Evolutionary conservation across 2,329 filamentous ascomycete species (phyloP).

Genomic region (Bisporella sp.): DNA sequence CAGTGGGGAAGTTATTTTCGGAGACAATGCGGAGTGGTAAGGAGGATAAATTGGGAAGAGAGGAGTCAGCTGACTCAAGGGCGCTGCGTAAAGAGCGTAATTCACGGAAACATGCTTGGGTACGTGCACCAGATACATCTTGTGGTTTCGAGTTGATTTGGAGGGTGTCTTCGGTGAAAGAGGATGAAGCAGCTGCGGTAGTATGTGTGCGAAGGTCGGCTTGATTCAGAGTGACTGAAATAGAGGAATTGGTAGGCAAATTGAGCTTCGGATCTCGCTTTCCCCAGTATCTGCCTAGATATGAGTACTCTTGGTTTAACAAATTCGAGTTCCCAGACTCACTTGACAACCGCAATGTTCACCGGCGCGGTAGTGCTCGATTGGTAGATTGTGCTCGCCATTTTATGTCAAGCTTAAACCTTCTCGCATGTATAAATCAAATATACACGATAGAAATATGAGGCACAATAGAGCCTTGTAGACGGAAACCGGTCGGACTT

Average conservation of each 20-base stretch:
- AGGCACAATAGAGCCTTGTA: no score
- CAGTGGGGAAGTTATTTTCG: constrained; percentile 98
- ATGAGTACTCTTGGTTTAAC: constrained; percentile 1
- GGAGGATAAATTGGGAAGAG: constrained; percentile 73
- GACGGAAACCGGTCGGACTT: no score
- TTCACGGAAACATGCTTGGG: constrained; percentile 89
- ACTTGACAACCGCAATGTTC: constrained; percentile 98
- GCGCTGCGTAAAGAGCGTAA: constrained; percentile 70
- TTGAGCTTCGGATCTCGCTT: constrained; percentile 93
- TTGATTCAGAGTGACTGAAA: constrained; percentile 94
- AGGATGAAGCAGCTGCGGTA: constrained; percentile 80
- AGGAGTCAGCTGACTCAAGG: constrained; percentile 65
- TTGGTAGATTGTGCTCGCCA: constrained; percentile 59
- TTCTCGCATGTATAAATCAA: no score
- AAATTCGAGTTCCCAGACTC: constrained; percentile 23
- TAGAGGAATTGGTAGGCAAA: constrained; percentile 94
- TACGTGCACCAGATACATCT: constrained; percentile 80
- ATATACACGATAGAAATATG: no score
- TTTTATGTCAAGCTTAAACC: constrained; percentile 9
- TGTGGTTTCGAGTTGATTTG: constrained; percentile 78
- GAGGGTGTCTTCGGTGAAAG: constrained; percentile 66
- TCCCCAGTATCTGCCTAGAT: constrained; percentile 70
- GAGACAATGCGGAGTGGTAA: constrained; percentile 81
- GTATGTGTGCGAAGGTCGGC: constrained; percentile 90
- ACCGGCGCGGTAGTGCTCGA: constrained; percentile 95